Percentiles rank a stretch among this genome's conserved stretches.
Evolutionary conservation across 176 grass and related monocot genomes (phyloP).

Genomic region (Oryza longistaminata): DNA sequence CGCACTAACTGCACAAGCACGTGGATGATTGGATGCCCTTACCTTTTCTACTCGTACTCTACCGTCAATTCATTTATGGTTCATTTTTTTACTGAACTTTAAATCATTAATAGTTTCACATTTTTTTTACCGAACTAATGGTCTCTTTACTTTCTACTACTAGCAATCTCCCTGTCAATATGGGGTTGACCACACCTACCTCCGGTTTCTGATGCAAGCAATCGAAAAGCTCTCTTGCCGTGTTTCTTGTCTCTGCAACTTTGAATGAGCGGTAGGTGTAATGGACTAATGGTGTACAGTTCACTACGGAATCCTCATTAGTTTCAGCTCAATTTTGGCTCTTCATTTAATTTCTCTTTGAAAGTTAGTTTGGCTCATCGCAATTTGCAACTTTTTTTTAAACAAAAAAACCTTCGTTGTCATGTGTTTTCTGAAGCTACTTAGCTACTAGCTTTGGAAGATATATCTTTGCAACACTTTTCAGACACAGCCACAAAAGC

Average conservation of each 20-base stretch:
- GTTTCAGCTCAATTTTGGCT: neutral
- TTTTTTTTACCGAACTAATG: neutral
- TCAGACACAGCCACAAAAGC: neutral
- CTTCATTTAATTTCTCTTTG: conserved; percentile 12
- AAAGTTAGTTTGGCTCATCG: neutral
- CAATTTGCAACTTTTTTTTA: neutral
- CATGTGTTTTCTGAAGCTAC: neutral
- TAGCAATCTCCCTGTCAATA: neutral
- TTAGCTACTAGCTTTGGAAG: neutral
- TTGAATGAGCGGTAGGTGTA: conserved; percentile 24
- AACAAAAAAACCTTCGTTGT: conserved; percentile 1
- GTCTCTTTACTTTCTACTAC: neutral
- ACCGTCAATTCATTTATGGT: neutral
- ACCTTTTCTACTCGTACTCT: neutral
- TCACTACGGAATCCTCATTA: neutral
- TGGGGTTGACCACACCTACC: neutral
- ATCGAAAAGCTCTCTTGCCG: conserved; percentile 19
- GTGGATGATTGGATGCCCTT: neutral
- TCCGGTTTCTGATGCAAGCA: neutral
- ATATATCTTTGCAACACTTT: conserved; percentile 18
- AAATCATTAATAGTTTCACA: neutral
- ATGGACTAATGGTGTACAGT: neutral
- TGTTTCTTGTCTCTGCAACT: conserved; percentile 28
- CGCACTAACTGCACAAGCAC: neutral
- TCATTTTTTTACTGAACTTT: neutral